Percentiles rank a stretch among this genome's conserved stretches.
Conservation (phyloP, 1,284 basidiomycete genomes). For the Singerocomus inundabilis region DNA sequence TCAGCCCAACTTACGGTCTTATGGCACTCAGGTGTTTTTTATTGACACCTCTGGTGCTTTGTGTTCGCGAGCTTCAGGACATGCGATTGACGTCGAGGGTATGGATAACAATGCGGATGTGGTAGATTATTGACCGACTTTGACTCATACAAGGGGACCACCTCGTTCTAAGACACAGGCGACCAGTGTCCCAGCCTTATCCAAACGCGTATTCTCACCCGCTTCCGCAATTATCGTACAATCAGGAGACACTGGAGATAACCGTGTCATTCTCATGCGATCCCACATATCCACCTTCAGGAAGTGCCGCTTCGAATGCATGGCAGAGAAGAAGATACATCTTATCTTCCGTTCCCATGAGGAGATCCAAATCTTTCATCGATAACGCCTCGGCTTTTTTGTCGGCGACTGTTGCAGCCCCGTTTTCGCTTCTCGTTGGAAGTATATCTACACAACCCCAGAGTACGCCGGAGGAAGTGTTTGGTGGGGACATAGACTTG, state of each 20-base stretch:
- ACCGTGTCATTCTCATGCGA: slow-evolving; percentile 58
- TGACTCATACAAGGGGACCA: slow-evolving; percentile 45
- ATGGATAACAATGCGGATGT: slow-evolving; percentile 7
- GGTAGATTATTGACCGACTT: slow-evolving; percentile 6
- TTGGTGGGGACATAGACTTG: slow-evolving; percentile 65
- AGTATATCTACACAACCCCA: slow-evolving; percentile 31
- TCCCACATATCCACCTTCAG: slow-evolving; percentile 54
- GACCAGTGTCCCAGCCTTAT: slow-evolving; percentile 69
- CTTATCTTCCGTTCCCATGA: slow-evolving; percentile 60
- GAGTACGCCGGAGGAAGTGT: slow-evolving; percentile 61
- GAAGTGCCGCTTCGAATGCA: slow-evolving; percentile 33
- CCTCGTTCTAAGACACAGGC: slow-evolving; percentile 69
- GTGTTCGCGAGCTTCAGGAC: slow-evolving; percentile 74
- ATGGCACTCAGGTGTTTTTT: slow-evolving; percentile 65
- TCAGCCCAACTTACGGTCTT: slow-evolving; percentile 1
- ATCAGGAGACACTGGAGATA: slow-evolving; percentile 54
- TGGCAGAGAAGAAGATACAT: slow-evolving; percentile 64
- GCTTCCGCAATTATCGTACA: slow-evolving; percentile 66
- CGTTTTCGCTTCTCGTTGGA: slow-evolving; percentile 50
- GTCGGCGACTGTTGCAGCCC: slow-evolving; percentile 50
- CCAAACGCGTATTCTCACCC: slow-evolving; percentile 75
- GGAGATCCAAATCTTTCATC: slow-evolving; percentile 63
- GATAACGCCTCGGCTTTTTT: slow-evolving; percentile 67
- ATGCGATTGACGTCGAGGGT: slow-evolving; percentile 78
- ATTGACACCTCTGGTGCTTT: slow-evolving; percentile 71